Evolutionary conservation across 139 green algal species (phyloP).

Genomic region (Micromonas commoda): DNA sequence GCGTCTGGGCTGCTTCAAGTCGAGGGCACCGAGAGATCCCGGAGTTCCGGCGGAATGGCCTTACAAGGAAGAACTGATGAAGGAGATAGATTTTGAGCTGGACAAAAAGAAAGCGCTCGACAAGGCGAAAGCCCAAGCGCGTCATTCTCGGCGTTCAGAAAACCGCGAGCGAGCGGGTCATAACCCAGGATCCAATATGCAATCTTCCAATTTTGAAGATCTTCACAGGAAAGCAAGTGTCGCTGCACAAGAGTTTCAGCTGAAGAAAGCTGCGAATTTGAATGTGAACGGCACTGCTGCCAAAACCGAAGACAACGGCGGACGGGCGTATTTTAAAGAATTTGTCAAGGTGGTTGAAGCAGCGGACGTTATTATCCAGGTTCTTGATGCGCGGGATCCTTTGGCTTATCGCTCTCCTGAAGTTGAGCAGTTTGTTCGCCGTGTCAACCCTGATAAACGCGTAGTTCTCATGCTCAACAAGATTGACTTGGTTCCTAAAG

Average conservation of each 20-base stretch:
- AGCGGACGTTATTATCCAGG: conserved; percentile 80
- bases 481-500: conserved; percentile 47
- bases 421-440: conserved; percentile 81
- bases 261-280: not conserved
- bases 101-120: conserved; percentile 62
- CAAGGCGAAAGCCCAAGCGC: not conserved
- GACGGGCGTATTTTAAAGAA: conserved; percentile 87
- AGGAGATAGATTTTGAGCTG: conserved; percentile 74
- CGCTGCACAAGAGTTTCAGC: too few relatives aligned
- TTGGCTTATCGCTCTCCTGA: conserved; percentile 80
- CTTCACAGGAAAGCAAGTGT: too few relatives aligned
- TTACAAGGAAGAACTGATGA: conserved; percentile 90
- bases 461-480: conserved; percentile 98
- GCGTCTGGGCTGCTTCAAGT: conserved; percentile 17
- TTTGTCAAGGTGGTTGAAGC: conserved; percentile 88
- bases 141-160: not conserved
- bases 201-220: too few relatives aligned
- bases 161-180: not conserved
- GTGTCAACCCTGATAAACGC: conserved; percentile 70
- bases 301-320: conserved; percentile 56
- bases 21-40: conserved; percentile 66
- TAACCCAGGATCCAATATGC: not conserved
- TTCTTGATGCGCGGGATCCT: conserved; percentile 93
- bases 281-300: not conserved
- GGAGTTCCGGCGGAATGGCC: conserved; percentile 86